A percentile compares a stretch with the other conserved stretches of the same genome.
Evolutionary conservation across 306 rosid genomes (phyloP).

Genomic region (Mucuna pruriens): DNA sequence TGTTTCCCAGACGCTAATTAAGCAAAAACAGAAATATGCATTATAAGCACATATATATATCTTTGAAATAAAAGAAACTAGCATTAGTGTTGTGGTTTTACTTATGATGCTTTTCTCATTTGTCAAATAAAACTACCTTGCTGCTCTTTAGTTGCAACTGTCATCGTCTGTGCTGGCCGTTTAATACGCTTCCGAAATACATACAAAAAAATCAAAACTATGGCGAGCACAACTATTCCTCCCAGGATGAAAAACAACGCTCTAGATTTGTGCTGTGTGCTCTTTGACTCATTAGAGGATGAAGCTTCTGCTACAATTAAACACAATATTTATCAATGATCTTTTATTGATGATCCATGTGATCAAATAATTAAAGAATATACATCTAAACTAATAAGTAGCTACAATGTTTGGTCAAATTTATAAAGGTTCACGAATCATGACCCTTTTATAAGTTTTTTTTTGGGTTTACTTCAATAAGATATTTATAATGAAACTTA

Average conservation of each 20-base stretch:
- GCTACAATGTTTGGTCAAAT: background rate
- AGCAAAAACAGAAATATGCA: background rate
- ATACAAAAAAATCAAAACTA: constrained; percentile 49
- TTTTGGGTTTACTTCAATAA: too few relatives aligned
- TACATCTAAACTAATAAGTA: background rate
- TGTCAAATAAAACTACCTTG: constrained; percentile 38
- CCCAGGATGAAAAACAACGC: constrained; percentile 63
- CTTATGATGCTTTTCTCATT: background rate
- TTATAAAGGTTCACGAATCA: background rate
- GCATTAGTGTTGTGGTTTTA: background rate
- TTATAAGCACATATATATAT: background rate
- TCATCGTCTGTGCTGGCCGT: constrained; percentile 20
- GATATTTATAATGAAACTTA: background rate
- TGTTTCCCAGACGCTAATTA: constrained; percentile 30
- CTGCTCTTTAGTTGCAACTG: constrained; percentile 18
- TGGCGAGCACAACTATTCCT: constrained; percentile 48
- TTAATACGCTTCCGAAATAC: constrained; percentile 53
- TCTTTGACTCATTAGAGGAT: background rate
- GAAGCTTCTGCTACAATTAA: constrained; percentile 31
- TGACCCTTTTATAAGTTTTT: background rate
- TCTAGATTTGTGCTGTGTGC: background rate
- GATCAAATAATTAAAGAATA: background rate
- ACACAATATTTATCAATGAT: background rate
- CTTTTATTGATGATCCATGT: background rate
- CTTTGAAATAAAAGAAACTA: background rate